These are phyloP conservation scores for Tillandsia fasciculata DNA, from an alignment of 176 grass and related monocot species.

Conservation along the genomic window DNA sequence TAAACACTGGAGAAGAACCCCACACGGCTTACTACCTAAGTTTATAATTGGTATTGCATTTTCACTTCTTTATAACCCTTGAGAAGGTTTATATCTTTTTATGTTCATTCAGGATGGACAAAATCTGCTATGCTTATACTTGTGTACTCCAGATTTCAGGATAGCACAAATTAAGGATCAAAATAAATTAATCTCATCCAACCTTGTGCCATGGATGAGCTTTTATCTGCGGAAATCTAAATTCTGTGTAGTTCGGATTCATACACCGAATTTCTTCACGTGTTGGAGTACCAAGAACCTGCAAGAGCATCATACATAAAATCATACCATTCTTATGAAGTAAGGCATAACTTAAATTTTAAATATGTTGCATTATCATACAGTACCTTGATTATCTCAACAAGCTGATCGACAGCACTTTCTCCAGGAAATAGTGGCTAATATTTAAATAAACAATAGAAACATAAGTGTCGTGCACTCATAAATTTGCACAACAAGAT, in stretches of 20 bases:
- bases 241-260: constrained; percentile 70
- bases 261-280: constrained; percentile 70
- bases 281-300: constrained; percentile 81
- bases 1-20: too few species aligned
- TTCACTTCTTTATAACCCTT: too few species aligned
- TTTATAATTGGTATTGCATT: too few species aligned
- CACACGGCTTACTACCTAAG: too few species aligned
- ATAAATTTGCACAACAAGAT: not conserved
- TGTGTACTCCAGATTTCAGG: too few species aligned
- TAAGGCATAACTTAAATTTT: not conserved
- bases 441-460: constrained; percentile 15
- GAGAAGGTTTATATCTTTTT: too few species aligned
- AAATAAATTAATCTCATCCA: not conserved
- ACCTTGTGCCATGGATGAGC: constrained; percentile 75
- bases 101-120: too few species aligned
- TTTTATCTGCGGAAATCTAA: constrained; percentile 74
- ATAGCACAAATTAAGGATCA: not conserved
- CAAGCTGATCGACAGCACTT: constrained; percentile 75
- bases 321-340: not conserved
- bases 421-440: constrained; percentile 68
- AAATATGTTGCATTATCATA: not conserved
- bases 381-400: constrained; percentile 68
- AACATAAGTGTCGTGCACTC: not conserved
- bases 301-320: not conserved
- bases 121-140: too few species aligned